These are phyloP conservation scores for Penicillium decumbens DNA, from an alignment of 2,329 filamentous ascomycete genomes.

Conservation along the genomic window DNA sequence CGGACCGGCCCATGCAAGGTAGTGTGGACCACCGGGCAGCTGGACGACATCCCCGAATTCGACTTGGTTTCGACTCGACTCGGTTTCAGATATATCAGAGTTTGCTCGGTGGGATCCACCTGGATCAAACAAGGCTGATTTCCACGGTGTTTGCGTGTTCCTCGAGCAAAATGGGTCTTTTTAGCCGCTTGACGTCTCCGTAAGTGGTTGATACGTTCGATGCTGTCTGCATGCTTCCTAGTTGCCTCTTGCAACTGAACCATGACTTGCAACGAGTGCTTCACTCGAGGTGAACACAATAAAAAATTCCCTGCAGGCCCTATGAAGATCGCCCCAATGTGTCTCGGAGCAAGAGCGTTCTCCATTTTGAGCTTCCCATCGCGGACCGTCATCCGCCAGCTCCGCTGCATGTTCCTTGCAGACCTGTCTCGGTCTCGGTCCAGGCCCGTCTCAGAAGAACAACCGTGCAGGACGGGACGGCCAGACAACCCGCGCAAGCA, in stretches of 20 bases:
- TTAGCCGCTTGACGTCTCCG: background rate
- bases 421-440: slow-evolving; percentile 8
- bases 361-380: slow-evolving; percentile 5
- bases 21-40: slow-evolving; percentile 3
- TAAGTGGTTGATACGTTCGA: background rate
- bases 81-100: slow-evolving; percentile 21
- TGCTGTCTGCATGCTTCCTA: background rate
- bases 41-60: slow-evolving; percentile 8
- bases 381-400: slow-evolving; percentile 8
- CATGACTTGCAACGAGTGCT: too few species aligned
- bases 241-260: background rate
- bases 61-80: background rate
- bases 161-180: background rate
- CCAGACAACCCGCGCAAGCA: slow-evolving; percentile 6
- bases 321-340: slow-evolving; percentile 1
- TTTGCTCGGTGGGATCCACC: slow-evolving; percentile 1
- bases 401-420: slow-evolving; percentile 16
- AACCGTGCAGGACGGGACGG: slow-evolving; percentile 12
- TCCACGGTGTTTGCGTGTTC: background rate
- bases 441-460: slow-evolving; percentile 1
- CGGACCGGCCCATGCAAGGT: slow-evolving; percentile 7
- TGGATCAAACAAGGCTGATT: background rate
- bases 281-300: background rate
- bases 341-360: slow-evolving; percentile 11
- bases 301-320: background rate